These are phyloP conservation scores for Rutstroemia sp. DNA, from an alignment of 2,329 filamentous ascomycete species.

Conservation along the genomic window DNA sequence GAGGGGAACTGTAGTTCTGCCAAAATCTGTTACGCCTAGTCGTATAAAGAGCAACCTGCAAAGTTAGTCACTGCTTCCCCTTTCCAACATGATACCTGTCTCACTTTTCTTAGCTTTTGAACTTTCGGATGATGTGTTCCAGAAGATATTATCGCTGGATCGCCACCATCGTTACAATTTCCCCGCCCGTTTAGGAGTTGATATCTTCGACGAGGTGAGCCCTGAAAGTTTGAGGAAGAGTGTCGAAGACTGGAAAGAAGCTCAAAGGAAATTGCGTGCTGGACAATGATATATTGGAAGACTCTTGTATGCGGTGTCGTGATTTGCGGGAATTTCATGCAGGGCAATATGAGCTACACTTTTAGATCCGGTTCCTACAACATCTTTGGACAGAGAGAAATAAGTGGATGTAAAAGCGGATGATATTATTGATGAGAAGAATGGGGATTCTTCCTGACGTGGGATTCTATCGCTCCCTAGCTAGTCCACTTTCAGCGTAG, in stretches of 20 bases:
- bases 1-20: slow-evolving; percentile 44
- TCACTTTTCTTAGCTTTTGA: slow-evolving; percentile 31
- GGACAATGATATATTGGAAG: neutral
- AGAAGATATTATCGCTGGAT: slow-evolving; percentile 34
- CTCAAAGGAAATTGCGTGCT: slow-evolving; percentile 2
- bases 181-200: slow-evolving; percentile 34
- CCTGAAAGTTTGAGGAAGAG: slow-evolving; percentile 32
- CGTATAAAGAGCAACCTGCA: slow-evolving; percentile 40
- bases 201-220: slow-evolving; percentile 37
- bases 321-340: neutral
- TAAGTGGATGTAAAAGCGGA: too few species aligned
- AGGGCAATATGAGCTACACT: too few species aligned
- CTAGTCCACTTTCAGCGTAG: too few species aligned
- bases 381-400: too few species aligned
- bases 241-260: slow-evolving; percentile 24
- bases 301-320: neutral
- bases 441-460: too few species aligned
- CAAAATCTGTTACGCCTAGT: slow-evolving; percentile 46
- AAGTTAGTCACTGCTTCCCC: slow-evolving; percentile 20
- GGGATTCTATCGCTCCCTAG: too few species aligned
- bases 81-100: neutral
- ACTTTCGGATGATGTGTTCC: slow-evolving; percentile 32
- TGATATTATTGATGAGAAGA: too few species aligned
- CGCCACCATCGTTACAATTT: slow-evolving; percentile 37
- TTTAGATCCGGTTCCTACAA: too few species aligned